phyloP scores from a whole-genome alignment of 2,329 filamentous ascomycete genomes.

The Periconia sp. region DNA sequence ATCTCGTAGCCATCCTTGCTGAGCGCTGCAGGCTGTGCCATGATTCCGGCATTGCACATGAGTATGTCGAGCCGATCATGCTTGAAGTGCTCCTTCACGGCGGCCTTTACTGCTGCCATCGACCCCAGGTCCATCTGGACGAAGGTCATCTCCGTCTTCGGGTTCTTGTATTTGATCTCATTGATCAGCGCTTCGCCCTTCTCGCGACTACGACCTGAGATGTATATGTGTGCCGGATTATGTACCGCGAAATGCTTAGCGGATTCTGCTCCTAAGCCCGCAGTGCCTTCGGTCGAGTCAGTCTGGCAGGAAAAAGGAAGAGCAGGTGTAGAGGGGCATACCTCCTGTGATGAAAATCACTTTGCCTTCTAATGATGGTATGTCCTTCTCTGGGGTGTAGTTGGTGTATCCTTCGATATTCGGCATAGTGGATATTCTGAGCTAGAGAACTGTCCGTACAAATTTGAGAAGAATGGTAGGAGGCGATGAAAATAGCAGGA shows the following conservation, averaged over 20 bases:
- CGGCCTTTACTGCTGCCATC: slow-evolving; percentile 37
- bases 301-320: not conserved
- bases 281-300: slow-evolving; percentile 40
- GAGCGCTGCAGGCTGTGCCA: slow-evolving; percentile 28
- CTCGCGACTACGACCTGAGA: slow-evolving; percentile 48
- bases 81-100: slow-evolving; percentile 30
- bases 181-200: slow-evolving; percentile 44
- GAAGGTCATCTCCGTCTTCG: slow-evolving; percentile 36
- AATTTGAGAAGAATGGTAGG: no score
- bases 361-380: slow-evolving; percentile 26
- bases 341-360: slow-evolving; percentile 32
- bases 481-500: no score
- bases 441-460: no score
- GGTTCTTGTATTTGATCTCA: slow-evolving; percentile 32
- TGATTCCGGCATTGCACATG: slow-evolving; percentile 52
- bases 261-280: slow-evolving; percentile 52
- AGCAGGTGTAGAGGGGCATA: slow-evolving; percentile 1
- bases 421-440: not conserved
- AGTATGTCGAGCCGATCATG: slow-evolving; percentile 48
- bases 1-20: slow-evolving; percentile 56
- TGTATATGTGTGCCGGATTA: slow-evolving; percentile 50
- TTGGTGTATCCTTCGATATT: slow-evolving; percentile 7
- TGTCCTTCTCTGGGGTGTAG: slow-evolving; percentile 24
- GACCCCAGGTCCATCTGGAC: slow-evolving; percentile 46
- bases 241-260: slow-evolving; percentile 49